Conservation (phyloP, 768 basidiomycete species). For the Sarcodon aspratus region DNA sequence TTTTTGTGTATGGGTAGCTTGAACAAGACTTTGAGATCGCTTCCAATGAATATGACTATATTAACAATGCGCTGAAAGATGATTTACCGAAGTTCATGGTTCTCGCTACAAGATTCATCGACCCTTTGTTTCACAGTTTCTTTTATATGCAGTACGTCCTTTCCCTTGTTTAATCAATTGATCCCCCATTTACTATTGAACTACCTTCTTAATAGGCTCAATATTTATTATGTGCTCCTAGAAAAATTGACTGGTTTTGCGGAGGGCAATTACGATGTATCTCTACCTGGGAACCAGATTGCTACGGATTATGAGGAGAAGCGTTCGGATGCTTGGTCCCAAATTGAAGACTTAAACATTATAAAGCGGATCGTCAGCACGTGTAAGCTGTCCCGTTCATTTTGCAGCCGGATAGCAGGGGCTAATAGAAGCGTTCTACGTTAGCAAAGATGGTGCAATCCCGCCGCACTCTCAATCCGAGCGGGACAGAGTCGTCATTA, state of each 20-base stretch:
- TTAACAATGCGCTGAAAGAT: constrained; percentile 81
- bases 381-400: constrained; percentile 37
- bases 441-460: constrained; percentile 61
- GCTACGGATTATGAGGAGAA: constrained; percentile 66
- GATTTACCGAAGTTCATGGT: constrained; percentile 92
- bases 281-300: constrained; percentile 57
- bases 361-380: constrained; percentile 78
- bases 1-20: constrained; percentile 33
- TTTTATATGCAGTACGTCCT: constrained; percentile 94
- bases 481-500: constrained; percentile 4
- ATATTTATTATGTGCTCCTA: constrained; percentile 87
- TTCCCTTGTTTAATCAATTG: background rate
- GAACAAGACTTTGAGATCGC: constrained; percentile 95
- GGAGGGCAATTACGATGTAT: constrained; percentile 62
- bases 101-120: constrained; percentile 81
- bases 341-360: constrained; percentile 71
- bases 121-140: constrained; percentile 96
- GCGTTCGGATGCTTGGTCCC: constrained; percentile 72
- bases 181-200: background rate
- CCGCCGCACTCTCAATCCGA: constrained; percentile 22
- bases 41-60: constrained; percentile 87
- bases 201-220: constrained; percentile 41
- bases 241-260: constrained; percentile 90
- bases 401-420: background rate
- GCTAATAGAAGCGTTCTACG: background rate